Conservation (phyloP, 768 basidiomycete genomes). For the Kwoniella sp. region DNA sequence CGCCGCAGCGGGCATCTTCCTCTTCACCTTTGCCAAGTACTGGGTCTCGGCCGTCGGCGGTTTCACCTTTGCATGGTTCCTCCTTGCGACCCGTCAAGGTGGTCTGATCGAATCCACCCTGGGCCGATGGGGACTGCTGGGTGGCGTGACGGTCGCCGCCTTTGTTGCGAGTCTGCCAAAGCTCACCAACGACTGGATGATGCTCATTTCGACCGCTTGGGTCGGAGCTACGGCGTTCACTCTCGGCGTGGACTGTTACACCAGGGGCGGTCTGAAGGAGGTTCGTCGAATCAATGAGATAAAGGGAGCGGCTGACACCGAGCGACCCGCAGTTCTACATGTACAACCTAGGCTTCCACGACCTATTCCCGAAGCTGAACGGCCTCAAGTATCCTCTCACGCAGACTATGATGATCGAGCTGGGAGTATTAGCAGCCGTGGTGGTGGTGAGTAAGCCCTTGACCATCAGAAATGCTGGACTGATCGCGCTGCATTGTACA, state of each 20-base stretch:
- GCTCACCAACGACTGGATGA: conserved; percentile 77
- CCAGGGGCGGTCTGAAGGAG: conserved; percentile 88
- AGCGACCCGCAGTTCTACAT: conserved; percentile 69
- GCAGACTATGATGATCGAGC: conserved; percentile 87
- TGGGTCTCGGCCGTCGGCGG: conserved; percentile 70
- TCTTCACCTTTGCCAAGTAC: conserved; percentile 84
- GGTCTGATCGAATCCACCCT: conserved; percentile 74
- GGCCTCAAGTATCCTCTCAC: conserved; percentile 71
- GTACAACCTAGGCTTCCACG: conserved; percentile 84
- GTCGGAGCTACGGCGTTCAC: conserved; percentile 89
- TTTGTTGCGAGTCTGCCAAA: conserved; percentile 81
- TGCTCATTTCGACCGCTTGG: conserved; percentile 74
- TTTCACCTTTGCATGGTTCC: conserved; percentile 77
- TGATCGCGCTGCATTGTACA: neutral
- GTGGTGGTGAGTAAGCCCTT: conserved; percentile 54
- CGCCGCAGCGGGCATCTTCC: conserved; percentile 82
- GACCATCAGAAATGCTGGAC: neutral
- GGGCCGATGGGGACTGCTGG: conserved; percentile 82
- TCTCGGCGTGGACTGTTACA: conserved; percentile 88
- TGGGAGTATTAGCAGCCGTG: conserved; percentile 79
- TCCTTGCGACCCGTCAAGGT: conserved; percentile 77
- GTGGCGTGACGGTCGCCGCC: conserved; percentile 73
- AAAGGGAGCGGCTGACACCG: neutral
- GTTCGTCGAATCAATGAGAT: conserved; percentile 53
- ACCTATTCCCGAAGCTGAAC: conserved; percentile 72